Evolutionary conservation across 495 filamentous ascomycete genomes (phyloP).

Genomic region (Daldinia bambusicola): DNA sequence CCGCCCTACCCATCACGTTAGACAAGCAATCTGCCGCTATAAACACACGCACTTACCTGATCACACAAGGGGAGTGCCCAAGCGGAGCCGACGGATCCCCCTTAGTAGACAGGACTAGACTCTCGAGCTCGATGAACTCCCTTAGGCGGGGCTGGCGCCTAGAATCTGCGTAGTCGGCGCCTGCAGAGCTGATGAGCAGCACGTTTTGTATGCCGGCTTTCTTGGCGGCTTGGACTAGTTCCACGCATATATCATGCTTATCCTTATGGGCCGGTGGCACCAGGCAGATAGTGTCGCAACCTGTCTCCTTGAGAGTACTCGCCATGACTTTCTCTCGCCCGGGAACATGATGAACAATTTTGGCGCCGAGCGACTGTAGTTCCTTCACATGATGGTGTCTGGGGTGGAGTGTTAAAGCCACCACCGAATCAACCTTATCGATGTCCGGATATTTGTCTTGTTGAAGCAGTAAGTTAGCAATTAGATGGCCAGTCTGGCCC

Average conservation of each 20-base stretch:
- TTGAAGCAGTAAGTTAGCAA: not conserved
- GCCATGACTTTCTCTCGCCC: not conserved
- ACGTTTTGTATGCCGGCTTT: conserved; percentile 1
- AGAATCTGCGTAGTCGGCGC: not conserved
- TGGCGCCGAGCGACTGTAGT: not conserved
- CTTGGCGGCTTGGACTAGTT: not conserved
- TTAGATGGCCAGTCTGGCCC: conserved; percentile 6
- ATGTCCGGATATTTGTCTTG: conserved; percentile 1
- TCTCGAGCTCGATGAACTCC: conserved; percentile 5
- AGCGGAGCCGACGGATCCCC: not conserved
- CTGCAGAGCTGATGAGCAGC: not conserved
- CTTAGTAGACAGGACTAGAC: not conserved
- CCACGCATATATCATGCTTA: conserved; percentile 3
- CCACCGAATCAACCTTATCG: not conserved
- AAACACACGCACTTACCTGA: not conserved
- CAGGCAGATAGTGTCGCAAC: not conserved
- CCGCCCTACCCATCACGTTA: not conserved
- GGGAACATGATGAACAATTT: not conserved
- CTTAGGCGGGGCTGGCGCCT: not conserved
- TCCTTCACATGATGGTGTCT: not conserved
- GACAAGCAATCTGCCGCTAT: not conserved
- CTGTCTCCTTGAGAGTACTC: not conserved
- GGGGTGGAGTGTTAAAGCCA: not conserved
- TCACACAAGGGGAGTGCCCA: not conserved
- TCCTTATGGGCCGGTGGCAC: conserved; percentile 2